phyloP scores from a whole-genome alignment of 768 basidiomycete genomes.

The Trametes sanguinea region DNA sequence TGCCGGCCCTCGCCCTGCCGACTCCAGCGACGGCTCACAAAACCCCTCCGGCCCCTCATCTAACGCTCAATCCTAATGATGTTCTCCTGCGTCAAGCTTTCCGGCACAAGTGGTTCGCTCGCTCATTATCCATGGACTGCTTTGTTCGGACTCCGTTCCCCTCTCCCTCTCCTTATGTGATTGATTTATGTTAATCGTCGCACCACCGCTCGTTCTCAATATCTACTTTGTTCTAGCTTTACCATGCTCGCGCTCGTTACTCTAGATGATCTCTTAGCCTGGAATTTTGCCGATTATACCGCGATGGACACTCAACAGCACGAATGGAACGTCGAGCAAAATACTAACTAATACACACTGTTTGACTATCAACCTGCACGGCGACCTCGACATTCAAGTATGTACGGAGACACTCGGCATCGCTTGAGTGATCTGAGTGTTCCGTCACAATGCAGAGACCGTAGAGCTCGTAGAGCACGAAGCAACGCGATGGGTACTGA shows the following conservation, averaged over 20 bases:
- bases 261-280: conserved; percentile 9
- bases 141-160: not conserved
- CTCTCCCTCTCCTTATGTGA: not conserved
- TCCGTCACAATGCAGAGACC: no score
- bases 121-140: conserved; percentile 13
- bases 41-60: conserved; percentile 15
- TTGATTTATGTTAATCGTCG: not conserved
- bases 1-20: conserved; percentile 21
- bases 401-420: no score
- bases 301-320: conserved; percentile 16
- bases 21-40: conserved; percentile 10
- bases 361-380: not conserved
- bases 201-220: not conserved
- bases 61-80: conserved; percentile 4
- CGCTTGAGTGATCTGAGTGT: no score
- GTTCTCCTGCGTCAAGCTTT: no score
- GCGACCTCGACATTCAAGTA: no score
- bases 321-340: conserved; percentile 10
- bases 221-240: not conserved
- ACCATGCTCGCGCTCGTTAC: conserved; percentile 1
- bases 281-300: conserved; percentile 14
- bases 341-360: not conserved
- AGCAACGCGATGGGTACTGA: no score
- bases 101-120: not conserved
- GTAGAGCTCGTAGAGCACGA: no score